Conservation (phyloP, 2,329 filamentous ascomycete genomes). For the Phaeosphaeriaceae sp. region DNA sequence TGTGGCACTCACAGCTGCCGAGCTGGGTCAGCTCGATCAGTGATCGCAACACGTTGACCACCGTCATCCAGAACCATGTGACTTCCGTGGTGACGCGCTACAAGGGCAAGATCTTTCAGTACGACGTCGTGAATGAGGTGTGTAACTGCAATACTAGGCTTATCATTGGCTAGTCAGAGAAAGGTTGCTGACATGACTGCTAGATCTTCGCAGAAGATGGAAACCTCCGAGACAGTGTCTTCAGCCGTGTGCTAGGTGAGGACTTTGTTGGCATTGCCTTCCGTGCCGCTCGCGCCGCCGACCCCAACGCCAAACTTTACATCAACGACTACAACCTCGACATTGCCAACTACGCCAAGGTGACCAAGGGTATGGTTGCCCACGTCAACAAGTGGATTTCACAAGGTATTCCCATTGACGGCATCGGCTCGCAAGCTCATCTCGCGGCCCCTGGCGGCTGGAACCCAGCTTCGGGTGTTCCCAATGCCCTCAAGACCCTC, state of each 20-base stretch:
- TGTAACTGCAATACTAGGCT: background rate
- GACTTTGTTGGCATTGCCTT: conserved; percentile 76
- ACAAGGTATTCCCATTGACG: conserved; percentile 69
- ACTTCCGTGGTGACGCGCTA: background rate
- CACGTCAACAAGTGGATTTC: conserved; percentile 71
- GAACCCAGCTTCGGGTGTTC: conserved; percentile 2
- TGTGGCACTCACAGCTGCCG: conserved; percentile 6
- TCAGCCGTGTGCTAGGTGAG: conserved; percentile 48
- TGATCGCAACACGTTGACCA: conserved; percentile 1
- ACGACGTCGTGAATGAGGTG: conserved; percentile 1
- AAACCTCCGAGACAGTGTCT: conserved; percentile 1
- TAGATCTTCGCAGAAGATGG: background rate
- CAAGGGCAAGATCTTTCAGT: conserved; percentile 4
- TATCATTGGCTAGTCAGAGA: background rate
- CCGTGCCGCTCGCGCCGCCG: conserved; percentile 69
- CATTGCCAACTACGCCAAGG: conserved; percentile 65
- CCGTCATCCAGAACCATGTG: conserved; percentile 3
- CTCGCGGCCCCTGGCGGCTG: background rate
- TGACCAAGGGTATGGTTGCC: conserved; percentile 58
- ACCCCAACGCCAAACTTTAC: conserved; percentile 73
- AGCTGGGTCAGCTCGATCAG: background rate
- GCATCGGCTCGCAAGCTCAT: conserved; percentile 63
- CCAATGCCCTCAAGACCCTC: conserved; percentile 1
- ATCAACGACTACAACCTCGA: conserved; percentile 77
- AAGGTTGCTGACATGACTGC: background rate